Evolutionary conservation across 2,329 filamentous ascomycete species (phyloP), one percentile per base, ranked within the genome.

Genomic region (Alternaria angustiovoidea): DNA sequence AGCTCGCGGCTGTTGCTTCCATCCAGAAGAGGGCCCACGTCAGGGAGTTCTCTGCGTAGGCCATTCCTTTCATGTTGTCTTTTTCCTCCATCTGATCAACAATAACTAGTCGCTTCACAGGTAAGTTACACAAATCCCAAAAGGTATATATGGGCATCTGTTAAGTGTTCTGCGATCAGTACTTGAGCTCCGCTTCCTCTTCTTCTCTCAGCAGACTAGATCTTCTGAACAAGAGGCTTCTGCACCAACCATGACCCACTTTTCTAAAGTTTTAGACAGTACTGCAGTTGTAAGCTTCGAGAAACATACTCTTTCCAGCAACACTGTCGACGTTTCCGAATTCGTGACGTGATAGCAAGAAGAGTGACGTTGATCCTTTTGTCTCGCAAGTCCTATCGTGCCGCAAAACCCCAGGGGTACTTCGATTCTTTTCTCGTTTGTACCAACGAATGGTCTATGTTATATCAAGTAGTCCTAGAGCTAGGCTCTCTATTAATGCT

Each of bases 31-130:
- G 69, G 46, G 60, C 68, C 7, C 72, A 75, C 51, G 57, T 68
- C 26, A 64, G 70, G 51, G 72, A 74, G 43, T 74, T 74, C 47
- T 67, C 69, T 56, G 63, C 69, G 59, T 73, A 59, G 44, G 14
- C n/a, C n/a, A 30, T 14, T 14, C 24, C 30, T 41, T 20, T 34
- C 14, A 34, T n/a, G 20, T 41, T 41, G 12, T 55, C 22, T 49
- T 43, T 20, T 39, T 42, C 34, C 11, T 48, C 30, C 30, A 16
- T 48, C 30, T 36, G 30, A 0, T 48, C 36, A 48, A 18, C 30
- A 14, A 36, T 48, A 30, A 18, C 7, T 36, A 18, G 30, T 48
- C 30, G 46, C 46, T 24, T 12, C n/a, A 36, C 20, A 41, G 30
- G 20, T 7, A 8, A 2, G 30, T 12, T 48, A 30, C 46, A 28